Base-by-base conservation (phyloP, 805 yeast genomes). In the Candida chilensis region DNA sequence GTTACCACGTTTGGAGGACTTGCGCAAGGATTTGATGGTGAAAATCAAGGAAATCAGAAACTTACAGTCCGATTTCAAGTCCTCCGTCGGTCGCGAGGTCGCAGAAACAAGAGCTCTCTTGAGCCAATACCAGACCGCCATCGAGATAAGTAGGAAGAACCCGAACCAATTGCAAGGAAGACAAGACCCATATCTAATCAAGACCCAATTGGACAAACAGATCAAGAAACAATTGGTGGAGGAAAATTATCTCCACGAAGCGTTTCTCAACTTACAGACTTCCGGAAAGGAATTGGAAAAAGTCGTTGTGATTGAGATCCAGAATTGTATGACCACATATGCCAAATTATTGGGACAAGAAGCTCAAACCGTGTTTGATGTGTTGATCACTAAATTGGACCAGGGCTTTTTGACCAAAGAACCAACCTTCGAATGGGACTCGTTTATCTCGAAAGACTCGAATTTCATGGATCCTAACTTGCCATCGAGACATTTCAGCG, bases 241-340 rank as follows among this genome's bases (percentile, higher is more conserved):
- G 54, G 96, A 90, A 52, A 81, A 80, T 53, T 81, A 78, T 45
- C 62, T 90, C 28, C 85, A 86, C 47, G 95, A 88, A 50, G 95
- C 96, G 0, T 90, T 72, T 50, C 65, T 77, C 41, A 88, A 90
- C 54, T 67, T 88, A 41, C 95, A 90, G 59, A 73, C 74, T 21
- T 80, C 95, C 1, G 96, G 95, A 29, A 77, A 78, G 34, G 92
- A 87, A 48, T 67, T 92, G 38, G 98, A 82, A 50, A 77, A 82
- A 44, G 90, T 86, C 37, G 92, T 92, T 15, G 85, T 81, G 20
- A 65, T 75, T 50, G 96, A 88, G 51, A 64, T 92, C 33, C 96
- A 92, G 60, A 78, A 75, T 42, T 85, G 92, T 13, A 54, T 88
- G 39, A 72, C 81, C 4, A 71, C 69, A 30, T 85, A 78, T 53